phyloP scores from a whole-genome alignment of 1,284 basidiomycete genomes.

The Megacollybia platyphylla region DNA sequence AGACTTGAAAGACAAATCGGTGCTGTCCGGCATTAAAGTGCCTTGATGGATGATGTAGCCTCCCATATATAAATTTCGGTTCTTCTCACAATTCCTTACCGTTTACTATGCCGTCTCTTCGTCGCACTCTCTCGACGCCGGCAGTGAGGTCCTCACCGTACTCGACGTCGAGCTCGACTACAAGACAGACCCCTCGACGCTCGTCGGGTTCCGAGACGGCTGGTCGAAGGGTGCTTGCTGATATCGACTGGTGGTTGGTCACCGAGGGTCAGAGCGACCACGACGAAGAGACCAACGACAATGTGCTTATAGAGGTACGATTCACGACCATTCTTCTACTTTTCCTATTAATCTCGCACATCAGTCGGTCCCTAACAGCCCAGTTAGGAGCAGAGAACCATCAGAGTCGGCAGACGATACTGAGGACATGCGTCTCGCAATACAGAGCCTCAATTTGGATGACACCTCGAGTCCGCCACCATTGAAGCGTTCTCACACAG shows the following conservation, averaged over 20 bases:
- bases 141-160: slow-evolving; percentile 54
- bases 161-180: slow-evolving; percentile 18
- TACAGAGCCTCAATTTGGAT: slow-evolving; percentile 18
- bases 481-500: slow-evolving; percentile 3
- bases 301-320: not conserved
- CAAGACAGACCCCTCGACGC: slow-evolving; percentile 37
- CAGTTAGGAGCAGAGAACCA: slow-evolving; percentile 25
- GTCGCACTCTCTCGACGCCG: slow-evolving; percentile 56
- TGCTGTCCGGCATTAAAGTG: not conserved
- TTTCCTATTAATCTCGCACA: slow-evolving; percentile 16
- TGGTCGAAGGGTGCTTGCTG: slow-evolving; percentile 59
- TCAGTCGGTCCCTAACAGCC: slow-evolving; percentile 37
- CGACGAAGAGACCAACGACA: slow-evolving; percentile 16
- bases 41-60: slow-evolving; percentile 1
- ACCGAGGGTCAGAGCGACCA: slow-evolving; percentile 50
- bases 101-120: slow-evolving; percentile 50
- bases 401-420: slow-evolving; percentile 31
- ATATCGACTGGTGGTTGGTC: slow-evolving; percentile 78
- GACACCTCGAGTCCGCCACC: slow-evolving; percentile 3
- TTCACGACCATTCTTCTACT: not conserved
- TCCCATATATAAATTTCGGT: slow-evolving; percentile 1
- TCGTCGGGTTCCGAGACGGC: slow-evolving; percentile 52
- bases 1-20: not conserved
- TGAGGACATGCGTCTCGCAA: slow-evolving; percentile 24
- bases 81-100: slow-evolving; percentile 13